Evolutionary conservation across 805 yeast species (phyloP).

Genomic region (Lachancea waltii): DNA sequence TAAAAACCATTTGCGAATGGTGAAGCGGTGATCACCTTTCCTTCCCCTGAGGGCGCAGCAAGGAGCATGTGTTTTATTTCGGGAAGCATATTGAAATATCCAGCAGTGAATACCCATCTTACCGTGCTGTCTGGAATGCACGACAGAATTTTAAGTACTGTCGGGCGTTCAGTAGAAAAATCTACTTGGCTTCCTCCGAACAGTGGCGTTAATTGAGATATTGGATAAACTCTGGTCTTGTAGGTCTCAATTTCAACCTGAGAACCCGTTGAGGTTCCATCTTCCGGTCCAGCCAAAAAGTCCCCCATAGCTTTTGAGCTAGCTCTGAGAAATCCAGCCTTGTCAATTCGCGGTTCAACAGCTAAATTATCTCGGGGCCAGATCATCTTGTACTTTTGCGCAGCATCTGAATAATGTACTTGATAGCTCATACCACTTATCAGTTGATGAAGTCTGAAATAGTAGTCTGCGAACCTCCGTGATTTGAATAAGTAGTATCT

Average conservation of each 20-base stretch:
- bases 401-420: slow-evolving; percentile 40
- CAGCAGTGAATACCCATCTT: slow-evolving; percentile 89
- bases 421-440: slow-evolving; percentile 67
- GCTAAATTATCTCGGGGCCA: slow-evolving; percentile 73
- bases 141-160: slow-evolving; percentile 55
- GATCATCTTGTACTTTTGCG: slow-evolving; percentile 46
- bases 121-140: slow-evolving; percentile 46
- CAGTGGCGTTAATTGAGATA: slow-evolving; percentile 86
- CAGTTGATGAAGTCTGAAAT: slow-evolving; percentile 60
- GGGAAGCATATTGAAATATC: slow-evolving; percentile 88
- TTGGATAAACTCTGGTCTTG: slow-evolving; percentile 75
- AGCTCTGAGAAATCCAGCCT: slow-evolving; percentile 45
- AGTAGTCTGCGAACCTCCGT: slow-evolving; percentile 58
- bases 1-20: slow-evolving; percentile 93
- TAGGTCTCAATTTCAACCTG: slow-evolving; percentile 24
- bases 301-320: slow-evolving; percentile 53
- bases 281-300: slow-evolving; percentile 34
- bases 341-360: slow-evolving; percentile 58
- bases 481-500: slow-evolving; percentile 73
- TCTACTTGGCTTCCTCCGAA: slow-evolving; percentile 41
- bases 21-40: slow-evolving; percentile 76
- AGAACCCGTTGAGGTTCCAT: too few relatives aligned
- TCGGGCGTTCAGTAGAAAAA: slow-evolving; percentile 75
- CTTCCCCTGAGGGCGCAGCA: slow-evolving; percentile 41
- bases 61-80: slow-evolving; percentile 56